Conservation (phyloP, 2,329 filamentous ascomycete species). For the Colletotrichum spinosum region DNA sequence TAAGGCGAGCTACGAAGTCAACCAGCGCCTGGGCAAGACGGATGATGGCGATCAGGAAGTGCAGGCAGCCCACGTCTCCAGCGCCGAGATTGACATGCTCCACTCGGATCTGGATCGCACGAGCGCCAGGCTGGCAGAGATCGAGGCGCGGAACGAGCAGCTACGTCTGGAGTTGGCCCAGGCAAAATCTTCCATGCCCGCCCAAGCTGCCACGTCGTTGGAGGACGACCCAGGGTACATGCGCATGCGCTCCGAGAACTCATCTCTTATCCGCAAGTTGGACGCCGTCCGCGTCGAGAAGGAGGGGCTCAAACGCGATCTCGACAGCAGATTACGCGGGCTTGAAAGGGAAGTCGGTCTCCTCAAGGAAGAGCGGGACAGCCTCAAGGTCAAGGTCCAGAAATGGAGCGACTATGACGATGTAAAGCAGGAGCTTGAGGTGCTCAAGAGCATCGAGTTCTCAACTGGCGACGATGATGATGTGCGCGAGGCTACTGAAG, state of each 20-base stretch:
- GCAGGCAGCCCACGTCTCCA: conserved; percentile 75
- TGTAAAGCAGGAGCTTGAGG: conserved; percentile 93
- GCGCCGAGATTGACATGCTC: conserved; percentile 93
- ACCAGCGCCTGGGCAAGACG: conserved; percentile 83
- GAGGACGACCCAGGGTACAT: conserved; percentile 93
- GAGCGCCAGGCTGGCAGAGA: conserved; percentile 85
- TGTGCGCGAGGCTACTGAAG: conserved; percentile 52
- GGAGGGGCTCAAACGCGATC: conserved; percentile 80
- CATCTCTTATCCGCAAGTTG: conserved; percentile 87
- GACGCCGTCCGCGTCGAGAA: conserved; percentile 87
- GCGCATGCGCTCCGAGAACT: conserved; percentile 92
- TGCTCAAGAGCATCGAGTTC: conserved; percentile 98
- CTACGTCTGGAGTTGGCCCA: conserved; percentile 91
- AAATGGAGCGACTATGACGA: conserved; percentile 97
- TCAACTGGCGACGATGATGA: conserved; percentile 86
- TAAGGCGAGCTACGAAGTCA: conserved; percentile 97
- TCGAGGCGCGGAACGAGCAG: conserved; percentile 95
- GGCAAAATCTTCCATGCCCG: conserved; percentile 78
- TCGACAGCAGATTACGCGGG: conserved; percentile 81
- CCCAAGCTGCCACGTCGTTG: conserved; percentile 69
- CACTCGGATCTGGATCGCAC: conserved; percentile 92
- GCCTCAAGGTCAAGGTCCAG: conserved; percentile 82
- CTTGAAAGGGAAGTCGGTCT: conserved; percentile 82
- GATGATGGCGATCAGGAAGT: conserved; percentile 70
- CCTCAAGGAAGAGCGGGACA: conserved; percentile 83